Conservation (phyloP, 176 grass and related monocot species). For the Triticum dicoccoides region DNA sequence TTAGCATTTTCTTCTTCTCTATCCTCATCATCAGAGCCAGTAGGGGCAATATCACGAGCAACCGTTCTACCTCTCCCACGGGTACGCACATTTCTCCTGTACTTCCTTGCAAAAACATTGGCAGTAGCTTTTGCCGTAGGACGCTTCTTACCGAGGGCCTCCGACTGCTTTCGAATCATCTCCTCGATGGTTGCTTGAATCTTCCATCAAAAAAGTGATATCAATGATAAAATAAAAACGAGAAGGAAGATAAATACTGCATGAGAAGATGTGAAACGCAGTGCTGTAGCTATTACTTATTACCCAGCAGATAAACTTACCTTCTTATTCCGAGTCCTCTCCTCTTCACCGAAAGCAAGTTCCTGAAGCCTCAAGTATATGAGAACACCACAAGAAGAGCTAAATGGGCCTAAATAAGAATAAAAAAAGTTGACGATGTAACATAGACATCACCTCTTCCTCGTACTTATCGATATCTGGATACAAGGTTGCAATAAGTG, state of each 20-base stretch:
- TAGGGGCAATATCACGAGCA: conserved; percentile 31
- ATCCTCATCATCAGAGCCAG: conserved; percentile 62
- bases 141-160: conserved; percentile 65
- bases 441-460: conserved; percentile 65
- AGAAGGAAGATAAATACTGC: conserved; percentile 1
- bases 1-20: conserved; percentile 57
- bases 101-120: conserved; percentile 51
- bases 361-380: conserved; percentile 52
- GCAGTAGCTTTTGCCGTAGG: conserved; percentile 48
- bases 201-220: conserved; percentile 36
- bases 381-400: conserved; percentile 11
- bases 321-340: conserved; percentile 69
- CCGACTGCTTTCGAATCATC: conserved; percentile 60
- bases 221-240: conserved; percentile 24
- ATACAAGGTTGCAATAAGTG: conserved; percentile 74
- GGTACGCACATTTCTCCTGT: conserved; percentile 49
- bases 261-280: neutral
- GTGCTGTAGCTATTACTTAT: conserved; percentile 1
- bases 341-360: conserved; percentile 78
- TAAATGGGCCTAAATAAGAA: conserved; percentile 22
- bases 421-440: neutral
- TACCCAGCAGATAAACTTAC: conserved; percentile 35
- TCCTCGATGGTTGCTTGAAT: conserved; percentile 85
- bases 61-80: conserved; percentile 44
- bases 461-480: conserved; percentile 89